Base-by-base conservation (phyloP, 2,329 filamentous ascomycete genomes). In the Mollisia scopiformis region DNA sequence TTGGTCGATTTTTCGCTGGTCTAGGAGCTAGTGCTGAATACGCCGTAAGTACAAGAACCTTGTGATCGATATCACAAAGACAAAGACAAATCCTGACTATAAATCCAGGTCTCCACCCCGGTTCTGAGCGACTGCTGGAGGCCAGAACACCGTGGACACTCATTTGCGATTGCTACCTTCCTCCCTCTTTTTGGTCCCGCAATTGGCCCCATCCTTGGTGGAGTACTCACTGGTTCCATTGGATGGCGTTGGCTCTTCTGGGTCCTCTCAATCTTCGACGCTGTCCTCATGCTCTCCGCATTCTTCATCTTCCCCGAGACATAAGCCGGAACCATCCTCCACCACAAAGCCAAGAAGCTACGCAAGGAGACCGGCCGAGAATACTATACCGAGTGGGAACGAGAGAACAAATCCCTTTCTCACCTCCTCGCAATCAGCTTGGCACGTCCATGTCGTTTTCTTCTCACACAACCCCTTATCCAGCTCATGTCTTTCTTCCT, bases 161-260 rank as follows among this genome's bases (percentile, higher is more conserved):
- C 78, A 14, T 67, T 73, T 52, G 68, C 69, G 16, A 64, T 72
- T 37, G 59, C 61, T 57, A 67, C 61, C 52, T 67, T 89, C 0
- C 82, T 82, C 2, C 86, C 86, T 0, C 75, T 89, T 0, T 79
- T 89, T 0, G 87, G 86, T 0, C 86, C 87, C 1, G 84, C 86
- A 28, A 35, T 62, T 16, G 79, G 71, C 60, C 71, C 72, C 2
- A 62, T 74, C 3, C 46, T 78, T 10, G 78, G 79, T 28, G 79
- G 77, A 19, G 75, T 73, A 58, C 69, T 84, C 0, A 77, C 77
- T 0, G 71, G 76, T 31, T 74, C 73, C 1, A 75, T 76, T 25
- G 79, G 78, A 3, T 85, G 83, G 82, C 71, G 81, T 21, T 85
- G 83, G 82, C 75, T 80, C 3, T 81, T 82, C 56, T 83, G 78